phyloP scores from a whole-genome alignment of 2,329 filamentous ascomycete species.

The Aspergillus nomiae region DNA sequence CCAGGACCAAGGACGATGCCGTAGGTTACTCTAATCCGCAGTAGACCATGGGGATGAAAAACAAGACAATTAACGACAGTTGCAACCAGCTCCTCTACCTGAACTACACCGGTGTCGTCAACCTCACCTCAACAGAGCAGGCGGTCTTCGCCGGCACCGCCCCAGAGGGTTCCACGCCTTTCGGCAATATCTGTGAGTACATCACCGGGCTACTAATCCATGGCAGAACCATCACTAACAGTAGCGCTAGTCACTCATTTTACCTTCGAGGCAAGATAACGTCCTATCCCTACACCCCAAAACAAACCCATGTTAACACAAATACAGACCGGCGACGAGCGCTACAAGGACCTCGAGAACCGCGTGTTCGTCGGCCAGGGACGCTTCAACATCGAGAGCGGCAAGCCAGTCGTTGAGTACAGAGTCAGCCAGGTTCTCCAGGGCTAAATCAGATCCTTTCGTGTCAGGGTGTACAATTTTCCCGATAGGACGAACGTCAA shows the following conservation, averaged over 20 bases:
- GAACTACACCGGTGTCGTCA: constrained; percentile 44
- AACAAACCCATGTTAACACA: background rate
- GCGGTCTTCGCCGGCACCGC: constrained; percentile 36
- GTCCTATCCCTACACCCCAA: background rate
- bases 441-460: constrained; percentile 14
- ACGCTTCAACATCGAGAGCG: constrained; percentile 41
- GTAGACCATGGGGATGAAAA: background rate
- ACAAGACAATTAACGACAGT: background rate
- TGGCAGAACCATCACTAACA: constrained; percentile 7
- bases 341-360: constrained; percentile 45
- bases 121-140: constrained; percentile 34
- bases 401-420: constrained; percentile 45
- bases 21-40: constrained; percentile 22
- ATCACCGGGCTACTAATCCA: background rate
- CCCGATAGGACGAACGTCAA: background rate
- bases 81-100: constrained; percentile 38
- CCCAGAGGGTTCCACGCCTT: constrained; percentile 38
- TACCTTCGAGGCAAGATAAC: constrained; percentile 37
- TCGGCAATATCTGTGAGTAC: constrained; percentile 43
- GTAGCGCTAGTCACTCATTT: constrained; percentile 35
- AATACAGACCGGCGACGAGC: constrained; percentile 42
- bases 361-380: constrained; percentile 44
- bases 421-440: constrained; percentile 42
- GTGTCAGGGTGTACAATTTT: background rate
- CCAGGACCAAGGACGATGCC: constrained; percentile 36